Percentiles rank a stretch among this genome's conserved stretches.
Conservation (phyloP, 768 basidiomycete species). For the Psilocybe subaeruginosa region DNA sequence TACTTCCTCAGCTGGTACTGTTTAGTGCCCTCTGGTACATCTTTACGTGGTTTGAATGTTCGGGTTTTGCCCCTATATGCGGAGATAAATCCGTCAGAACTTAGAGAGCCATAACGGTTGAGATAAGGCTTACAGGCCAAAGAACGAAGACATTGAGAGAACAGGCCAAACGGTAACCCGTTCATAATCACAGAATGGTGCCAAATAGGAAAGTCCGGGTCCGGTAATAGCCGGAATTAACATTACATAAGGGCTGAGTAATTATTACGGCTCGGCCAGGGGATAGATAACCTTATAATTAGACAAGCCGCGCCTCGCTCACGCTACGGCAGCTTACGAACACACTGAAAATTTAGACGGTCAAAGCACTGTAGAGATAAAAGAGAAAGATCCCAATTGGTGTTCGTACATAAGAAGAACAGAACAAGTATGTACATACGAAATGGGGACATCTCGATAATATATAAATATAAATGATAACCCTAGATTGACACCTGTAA, state of each 20-base stretch:
- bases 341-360: too few species aligned
- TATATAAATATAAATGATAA: too few species aligned
- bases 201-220: conserved; percentile 10
- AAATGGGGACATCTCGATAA: too few species aligned
- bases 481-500: too few species aligned
- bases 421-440: too few species aligned
- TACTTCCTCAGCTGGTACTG: conserved; percentile 99
- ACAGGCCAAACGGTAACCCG: background rate
- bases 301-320: too few species aligned
- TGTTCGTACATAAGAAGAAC: too few species aligned
- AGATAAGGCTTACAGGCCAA: conserved; percentile 67
- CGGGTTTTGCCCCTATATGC: conserved; percentile 78
- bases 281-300: too few species aligned
- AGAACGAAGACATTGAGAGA: conserved; percentile 78
- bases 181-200: conserved; percentile 3
- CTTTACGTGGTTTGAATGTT: conserved; percentile 96
- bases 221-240: conserved; percentile 18
- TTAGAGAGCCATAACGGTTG: background rate
- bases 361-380: too few species aligned
- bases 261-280: background rate
- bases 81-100: background rate
- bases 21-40: conserved; percentile 94
- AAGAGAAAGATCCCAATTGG: too few species aligned
- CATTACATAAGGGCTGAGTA: background rate
- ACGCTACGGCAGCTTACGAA: too few species aligned